These are phyloP conservation scores for Russula sp. DNA, from an alignment of 768 basidiomycete species.

Conservation along the genomic window DNA sequence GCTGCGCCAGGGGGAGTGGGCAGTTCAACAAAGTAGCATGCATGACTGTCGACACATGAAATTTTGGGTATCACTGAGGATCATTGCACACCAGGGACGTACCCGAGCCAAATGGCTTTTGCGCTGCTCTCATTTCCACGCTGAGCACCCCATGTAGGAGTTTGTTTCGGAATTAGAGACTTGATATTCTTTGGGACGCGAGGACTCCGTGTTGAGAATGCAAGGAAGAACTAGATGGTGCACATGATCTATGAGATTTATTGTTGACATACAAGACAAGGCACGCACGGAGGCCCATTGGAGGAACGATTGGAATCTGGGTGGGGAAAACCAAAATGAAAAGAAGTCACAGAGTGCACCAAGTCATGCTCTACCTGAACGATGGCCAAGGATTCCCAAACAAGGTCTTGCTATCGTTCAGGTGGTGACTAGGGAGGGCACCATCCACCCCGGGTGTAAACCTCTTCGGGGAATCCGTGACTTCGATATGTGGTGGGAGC, in stretches of 20 bases:
- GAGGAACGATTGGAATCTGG: constrained; percentile 11
- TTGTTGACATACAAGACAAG: not conserved
- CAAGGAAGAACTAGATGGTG: constrained; percentile 2
- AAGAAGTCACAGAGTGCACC: too few relatives aligned
- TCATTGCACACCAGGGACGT: not conserved
- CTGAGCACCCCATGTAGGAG: constrained; percentile 11
- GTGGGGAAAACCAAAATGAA: not conserved
- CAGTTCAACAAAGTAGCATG: constrained; percentile 35
- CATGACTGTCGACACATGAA: constrained; percentile 26
- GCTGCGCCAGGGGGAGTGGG: constrained; percentile 29
- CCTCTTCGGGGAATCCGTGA: constrained; percentile 12
- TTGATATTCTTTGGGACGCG: constrained; percentile 14
- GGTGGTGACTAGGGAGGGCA: constrained; percentile 15
- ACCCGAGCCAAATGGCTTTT: constrained; percentile 22
- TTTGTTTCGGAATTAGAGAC: constrained; percentile 17
- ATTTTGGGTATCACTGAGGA: not conserved
- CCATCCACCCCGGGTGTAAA: constrained; percentile 10
- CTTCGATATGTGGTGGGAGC: constrained; percentile 12
- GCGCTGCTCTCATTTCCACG: constrained; percentile 8
- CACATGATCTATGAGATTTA: not conserved
- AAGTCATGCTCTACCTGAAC: constrained; percentile 12
- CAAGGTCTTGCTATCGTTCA: constrained; percentile 10
- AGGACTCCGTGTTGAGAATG: not conserved
- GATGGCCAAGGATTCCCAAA: constrained; percentile 21
- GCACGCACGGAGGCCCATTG: constrained; percentile 18